Evolutionary conservation across 176 grass and related monocot species (phyloP).

Genomic region (Avena eriantha): DNA sequence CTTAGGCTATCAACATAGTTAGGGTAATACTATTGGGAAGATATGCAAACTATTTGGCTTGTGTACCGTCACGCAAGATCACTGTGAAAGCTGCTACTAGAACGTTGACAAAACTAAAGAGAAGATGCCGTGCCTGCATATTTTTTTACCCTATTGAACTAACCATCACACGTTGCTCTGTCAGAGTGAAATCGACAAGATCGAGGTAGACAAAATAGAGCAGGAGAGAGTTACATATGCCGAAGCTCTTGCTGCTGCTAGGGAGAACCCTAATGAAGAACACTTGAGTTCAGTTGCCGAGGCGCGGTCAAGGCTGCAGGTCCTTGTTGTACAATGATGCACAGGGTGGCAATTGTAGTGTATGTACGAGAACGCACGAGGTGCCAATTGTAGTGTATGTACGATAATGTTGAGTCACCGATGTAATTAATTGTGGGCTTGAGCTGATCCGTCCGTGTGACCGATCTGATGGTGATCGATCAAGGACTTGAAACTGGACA

Average conservation of each 20-base stretch:
- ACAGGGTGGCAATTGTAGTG: conserved; percentile 18
- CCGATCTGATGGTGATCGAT: neutral
- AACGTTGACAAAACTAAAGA: neutral
- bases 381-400: conserved; percentile 43
- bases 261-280: conserved; percentile 82
- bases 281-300: conserved; percentile 61
- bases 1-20: neutral
- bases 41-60: neutral
- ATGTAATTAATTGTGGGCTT: conserved; percentile 53
- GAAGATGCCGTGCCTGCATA: neutral
- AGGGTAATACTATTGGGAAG: neutral
- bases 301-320: conserved; percentile 70
- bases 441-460: conserved; percentile 29
- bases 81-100: neutral
- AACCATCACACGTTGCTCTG: neutral
- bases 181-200: conserved; percentile 62
- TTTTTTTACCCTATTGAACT: neutral
- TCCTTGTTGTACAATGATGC: conserved; percentile 59
- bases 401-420: conserved; percentile 42
- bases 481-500: conserved; percentile 2
- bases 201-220: conserved; percentile 74
- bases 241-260: conserved; percentile 80
- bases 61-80: neutral
- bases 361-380: conserved; percentile 45
- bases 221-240: conserved; percentile 67